Conservation (phyloP, 2,329 filamentous ascomycete species). For the Trichoderma pleuroti region DNA sequence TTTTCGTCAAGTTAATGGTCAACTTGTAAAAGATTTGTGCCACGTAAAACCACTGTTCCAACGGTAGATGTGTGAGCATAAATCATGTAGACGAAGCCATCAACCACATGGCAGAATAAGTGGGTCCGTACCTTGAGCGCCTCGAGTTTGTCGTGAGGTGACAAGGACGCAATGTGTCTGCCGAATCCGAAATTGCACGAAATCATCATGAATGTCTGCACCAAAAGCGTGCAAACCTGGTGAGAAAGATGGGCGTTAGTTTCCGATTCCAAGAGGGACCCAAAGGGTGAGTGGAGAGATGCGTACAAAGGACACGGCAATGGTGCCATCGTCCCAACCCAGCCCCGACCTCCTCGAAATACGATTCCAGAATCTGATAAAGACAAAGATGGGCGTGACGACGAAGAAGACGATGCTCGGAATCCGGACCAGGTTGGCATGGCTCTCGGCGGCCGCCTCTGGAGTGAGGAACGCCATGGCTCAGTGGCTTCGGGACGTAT, state of each 20-base stretch:
- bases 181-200: slow-evolving; percentile 43
- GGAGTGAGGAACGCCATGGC: slow-evolving; percentile 11
- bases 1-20: slow-evolving; percentile 51
- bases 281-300: not conserved
- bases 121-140: slow-evolving; percentile 34
- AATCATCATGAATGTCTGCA: slow-evolving; percentile 39
- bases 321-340: slow-evolving; percentile 42
- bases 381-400: slow-evolving; percentile 40
- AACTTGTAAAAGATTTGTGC: slow-evolving; percentile 54
- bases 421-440: slow-evolving; percentile 37
- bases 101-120: no score
- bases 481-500: not conserved
- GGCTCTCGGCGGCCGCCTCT: slow-evolving; percentile 30
- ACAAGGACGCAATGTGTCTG: slow-evolving; percentile 37
- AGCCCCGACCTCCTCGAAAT: slow-evolving; percentile 35
- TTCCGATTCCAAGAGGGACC: not conserved
- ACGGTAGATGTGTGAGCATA: not conserved
- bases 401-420: slow-evolving; percentile 43
- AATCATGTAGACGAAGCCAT: not conserved
- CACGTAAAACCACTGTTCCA: slow-evolving; percentile 45
- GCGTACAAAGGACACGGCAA: slow-evolving; percentile 41
- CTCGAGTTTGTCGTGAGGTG: slow-evolving; percentile 33
- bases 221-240: slow-evolving; percentile 35
- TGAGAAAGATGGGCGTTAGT: not conserved
- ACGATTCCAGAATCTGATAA: slow-evolving; percentile 40